Conservation (phyloP, 1,284 basidiomycete genomes). For the Irpex lacteus region DNA sequence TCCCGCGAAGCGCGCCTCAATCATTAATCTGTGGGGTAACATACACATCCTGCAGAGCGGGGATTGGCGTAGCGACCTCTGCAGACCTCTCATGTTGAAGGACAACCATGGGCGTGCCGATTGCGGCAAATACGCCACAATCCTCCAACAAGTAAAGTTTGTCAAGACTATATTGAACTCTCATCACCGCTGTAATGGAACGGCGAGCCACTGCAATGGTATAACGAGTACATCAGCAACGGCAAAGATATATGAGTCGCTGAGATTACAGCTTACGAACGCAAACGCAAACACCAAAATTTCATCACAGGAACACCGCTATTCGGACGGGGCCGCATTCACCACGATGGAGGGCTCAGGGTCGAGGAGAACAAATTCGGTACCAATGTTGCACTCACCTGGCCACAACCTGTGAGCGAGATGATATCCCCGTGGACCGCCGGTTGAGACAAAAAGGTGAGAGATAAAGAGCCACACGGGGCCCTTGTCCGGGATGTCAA, state of each 20-base stretch:
- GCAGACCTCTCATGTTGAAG: neutral
- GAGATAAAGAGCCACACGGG: neutral
- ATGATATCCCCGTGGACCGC: neutral
- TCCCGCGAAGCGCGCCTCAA: neutral
- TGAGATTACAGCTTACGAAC: neutral
- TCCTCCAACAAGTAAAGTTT: neutral
- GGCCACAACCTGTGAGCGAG: neutral
- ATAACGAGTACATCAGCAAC: neutral
- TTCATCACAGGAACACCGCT: neutral
- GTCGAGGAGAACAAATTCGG: neutral
- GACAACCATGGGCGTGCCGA: neutral
- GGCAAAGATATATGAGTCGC: neutral
- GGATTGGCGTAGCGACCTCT: no score
- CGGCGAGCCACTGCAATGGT: neutral
- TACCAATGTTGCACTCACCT: neutral
- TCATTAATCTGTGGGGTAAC: neutral
- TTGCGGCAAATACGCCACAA: neutral
- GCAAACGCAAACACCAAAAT: neutral
- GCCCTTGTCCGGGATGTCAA: neutral
- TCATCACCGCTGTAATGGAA: neutral
- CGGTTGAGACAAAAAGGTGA: neutral
- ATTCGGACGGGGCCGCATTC: neutral
- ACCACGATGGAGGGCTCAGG: neutral
- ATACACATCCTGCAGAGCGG: neutral
- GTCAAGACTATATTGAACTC: neutral